These are phyloP conservation scores for Alternaria triticina DNA, from an alignment of 2,329 filamentous ascomycete genomes.

Conservation along the genomic window DNA sequence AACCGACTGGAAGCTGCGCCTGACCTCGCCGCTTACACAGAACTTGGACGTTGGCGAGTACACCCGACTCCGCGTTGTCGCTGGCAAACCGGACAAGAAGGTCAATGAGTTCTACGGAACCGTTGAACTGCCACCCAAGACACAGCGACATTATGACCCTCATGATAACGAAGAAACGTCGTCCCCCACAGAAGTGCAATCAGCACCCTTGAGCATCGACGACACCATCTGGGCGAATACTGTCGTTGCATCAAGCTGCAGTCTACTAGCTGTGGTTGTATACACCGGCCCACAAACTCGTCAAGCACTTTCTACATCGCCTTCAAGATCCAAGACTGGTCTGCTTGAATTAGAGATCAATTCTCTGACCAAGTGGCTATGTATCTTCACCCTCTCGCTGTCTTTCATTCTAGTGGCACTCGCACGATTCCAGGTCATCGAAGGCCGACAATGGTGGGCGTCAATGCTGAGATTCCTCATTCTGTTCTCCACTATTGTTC, in stretches of 20 bases:
- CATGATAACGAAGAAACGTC: conserved; percentile 36
- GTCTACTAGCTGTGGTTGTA: conserved; percentile 85
- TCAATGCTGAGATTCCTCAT: conserved; percentile 98
- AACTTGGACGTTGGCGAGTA: conserved; percentile 76
- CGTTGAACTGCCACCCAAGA: conserved; percentile 71
- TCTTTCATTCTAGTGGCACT: conserved; percentile 88
- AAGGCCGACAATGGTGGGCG: conserved; percentile 82
- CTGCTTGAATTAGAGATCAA: conserved; percentile 97
- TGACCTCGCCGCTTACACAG: conserved; percentile 87
- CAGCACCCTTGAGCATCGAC: conserved; percentile 84
- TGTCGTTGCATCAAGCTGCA: conserved; percentile 90
- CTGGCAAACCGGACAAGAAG: conserved; percentile 88
- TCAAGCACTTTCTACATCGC: conserved; percentile 89
- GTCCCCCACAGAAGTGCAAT: conserved; percentile 51
- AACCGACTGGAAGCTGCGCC: conserved; percentile 95
- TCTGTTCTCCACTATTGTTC: conserved; percentile 98
- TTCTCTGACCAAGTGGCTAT: conserved; percentile 93
- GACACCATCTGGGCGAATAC: conserved; percentile 99
- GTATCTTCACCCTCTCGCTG: conserved; percentile 81
- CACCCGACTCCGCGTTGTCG: conserved; percentile 70
- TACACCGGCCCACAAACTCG: conserved; percentile 96
- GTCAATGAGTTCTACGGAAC: conserved; percentile 97
- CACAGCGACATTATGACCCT: conserved; percentile 57
- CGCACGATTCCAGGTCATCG: conserved; percentile 74
- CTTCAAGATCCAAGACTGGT: conserved; percentile 91